These are phyloP conservation scores for Euryodendron excelsum DNA, from an alignment of 148 eudicot species.

Conservation along the genomic window DNA sequence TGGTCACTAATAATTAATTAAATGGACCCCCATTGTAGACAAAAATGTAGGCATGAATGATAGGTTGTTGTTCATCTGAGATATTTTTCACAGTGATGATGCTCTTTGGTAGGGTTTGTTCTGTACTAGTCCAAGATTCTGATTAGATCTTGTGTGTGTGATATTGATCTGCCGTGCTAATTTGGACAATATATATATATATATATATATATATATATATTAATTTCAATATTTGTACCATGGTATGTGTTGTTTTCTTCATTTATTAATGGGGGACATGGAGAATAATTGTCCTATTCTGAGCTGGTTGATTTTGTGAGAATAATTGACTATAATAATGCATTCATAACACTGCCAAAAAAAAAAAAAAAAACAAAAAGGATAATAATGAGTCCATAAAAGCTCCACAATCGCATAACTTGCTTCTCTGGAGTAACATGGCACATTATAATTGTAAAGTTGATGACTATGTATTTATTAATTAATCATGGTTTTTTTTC, in stretches of 20 bases:
- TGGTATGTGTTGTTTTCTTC: neutral
- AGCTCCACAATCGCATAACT: no score
- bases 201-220: neutral
- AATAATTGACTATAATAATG: neutral
- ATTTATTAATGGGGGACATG: neutral
- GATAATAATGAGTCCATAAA: no score
- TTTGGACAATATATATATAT: neutral
- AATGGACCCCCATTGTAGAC: conserved; percentile 19
- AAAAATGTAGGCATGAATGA: conserved; percentile 7
- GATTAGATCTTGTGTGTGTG: neutral
- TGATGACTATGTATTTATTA: no score
- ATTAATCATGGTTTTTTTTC: no score
- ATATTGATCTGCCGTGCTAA: neutral
- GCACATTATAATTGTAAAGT: no score
- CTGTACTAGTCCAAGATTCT: neutral
- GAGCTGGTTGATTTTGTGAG: no score
- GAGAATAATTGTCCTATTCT: no score
- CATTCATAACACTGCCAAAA: neutral
- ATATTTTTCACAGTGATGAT: neutral
- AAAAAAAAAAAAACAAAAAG: no score
- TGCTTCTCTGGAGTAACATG: no score
- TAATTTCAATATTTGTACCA: neutral
- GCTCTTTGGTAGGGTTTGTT: neutral
- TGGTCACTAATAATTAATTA: conserved; percentile 22
- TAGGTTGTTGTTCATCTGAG: neutral